Evolutionary conservation across 179 eudicot genomes (phyloP).

Genomic region (Pouteria campechiana): DNA sequence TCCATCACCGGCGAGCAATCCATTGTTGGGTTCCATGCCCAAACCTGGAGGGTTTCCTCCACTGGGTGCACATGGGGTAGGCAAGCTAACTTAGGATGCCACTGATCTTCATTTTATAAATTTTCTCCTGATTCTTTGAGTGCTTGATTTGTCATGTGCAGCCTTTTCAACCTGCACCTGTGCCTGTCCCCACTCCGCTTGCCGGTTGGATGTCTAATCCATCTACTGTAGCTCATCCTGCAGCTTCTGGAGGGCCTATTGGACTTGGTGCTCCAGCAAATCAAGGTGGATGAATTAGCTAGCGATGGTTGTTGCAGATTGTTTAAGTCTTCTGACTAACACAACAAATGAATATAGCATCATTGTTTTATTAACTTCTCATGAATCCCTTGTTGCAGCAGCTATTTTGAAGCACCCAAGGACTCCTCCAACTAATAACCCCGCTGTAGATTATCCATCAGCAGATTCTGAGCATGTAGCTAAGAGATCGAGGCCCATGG

Average conservation of each 20-base stretch:
- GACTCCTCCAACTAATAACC: constrained; percentile 75
- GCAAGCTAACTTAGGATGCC: constrained; percentile 8
- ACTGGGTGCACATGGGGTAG: constrained; percentile 85
- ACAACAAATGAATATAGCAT: too few relatives aligned
- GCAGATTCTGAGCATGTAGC: constrained; percentile 73
- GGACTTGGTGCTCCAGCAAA: constrained; percentile 72
- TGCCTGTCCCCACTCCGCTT: constrained; percentile 56
- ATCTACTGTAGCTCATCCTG: constrained; percentile 50
- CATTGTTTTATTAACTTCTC: constrained; percentile 3
- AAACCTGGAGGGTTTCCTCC: constrained; percentile 89
- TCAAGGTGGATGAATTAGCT: constrained; percentile 30
- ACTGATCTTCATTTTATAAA: background rate
- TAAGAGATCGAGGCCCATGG: constrained; percentile 68
- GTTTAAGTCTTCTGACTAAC: background rate
- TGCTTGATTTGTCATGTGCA: constrained; percentile 8
- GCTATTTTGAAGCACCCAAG: constrained; percentile 85
- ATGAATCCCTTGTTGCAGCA: too few relatives aligned
- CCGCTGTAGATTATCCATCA: constrained; percentile 69
- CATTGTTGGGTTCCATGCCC: constrained; percentile 65
- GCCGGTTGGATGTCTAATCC: constrained; percentile 98
- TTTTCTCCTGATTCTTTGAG: background rate
- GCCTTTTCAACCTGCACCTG: constrained; percentile 73
- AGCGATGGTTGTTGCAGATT: background rate
- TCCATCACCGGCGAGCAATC: constrained; percentile 81
- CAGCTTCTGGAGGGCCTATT: constrained; percentile 79